A percentile compares a stretch with the other conserved stretches of the same genome.
Conservation (phyloP, 1,284 basidiomycete genomes). For the Naganishia liquefaciens region DNA sequence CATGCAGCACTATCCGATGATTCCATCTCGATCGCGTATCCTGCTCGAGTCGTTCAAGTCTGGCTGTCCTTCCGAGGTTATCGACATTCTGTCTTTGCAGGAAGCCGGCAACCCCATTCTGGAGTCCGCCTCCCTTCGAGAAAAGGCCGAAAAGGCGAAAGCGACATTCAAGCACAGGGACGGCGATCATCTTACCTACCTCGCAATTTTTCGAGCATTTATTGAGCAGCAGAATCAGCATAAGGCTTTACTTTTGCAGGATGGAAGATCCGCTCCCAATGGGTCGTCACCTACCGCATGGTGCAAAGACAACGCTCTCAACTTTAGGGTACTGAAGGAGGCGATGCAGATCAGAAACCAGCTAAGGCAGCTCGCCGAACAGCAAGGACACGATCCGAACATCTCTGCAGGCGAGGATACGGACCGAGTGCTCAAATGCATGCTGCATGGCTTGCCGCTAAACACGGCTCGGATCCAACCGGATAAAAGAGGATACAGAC, state of each 20-base stretch:
- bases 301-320: constrained; percentile 81
- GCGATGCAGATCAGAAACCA: constrained; percentile 81
- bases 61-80: constrained; percentile 69
- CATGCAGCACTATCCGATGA: constrained; percentile 82
- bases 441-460: constrained; percentile 73
- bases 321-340: constrained; percentile 80
- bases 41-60: constrained; percentile 71
- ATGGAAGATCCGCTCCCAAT: constrained; percentile 28
- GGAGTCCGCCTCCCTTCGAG: constrained; percentile 63
- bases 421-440: constrained; percentile 64
- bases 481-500: constrained; percentile 74
- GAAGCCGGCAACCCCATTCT: constrained; percentile 70
- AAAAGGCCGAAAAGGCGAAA: constrained; percentile 67
- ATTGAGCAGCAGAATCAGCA: constrained; percentile 60
- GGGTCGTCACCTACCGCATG: constrained; percentile 55
- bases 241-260: constrained; percentile 33
- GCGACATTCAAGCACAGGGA: constrained; percentile 76
- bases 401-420: constrained; percentile 63
- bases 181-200: constrained; percentile 86
- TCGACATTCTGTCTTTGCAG: constrained; percentile 76
- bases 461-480: constrained; percentile 80
- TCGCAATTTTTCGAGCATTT: constrained; percentile 83
- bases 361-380: constrained; percentile 67
- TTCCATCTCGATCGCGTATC: constrained; percentile 75
- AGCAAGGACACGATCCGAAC: constrained; percentile 64